Evolutionary conservation across 1,284 basidiomycete species (phyloP).

Genomic region (Marasmius tenuissimus): DNA sequence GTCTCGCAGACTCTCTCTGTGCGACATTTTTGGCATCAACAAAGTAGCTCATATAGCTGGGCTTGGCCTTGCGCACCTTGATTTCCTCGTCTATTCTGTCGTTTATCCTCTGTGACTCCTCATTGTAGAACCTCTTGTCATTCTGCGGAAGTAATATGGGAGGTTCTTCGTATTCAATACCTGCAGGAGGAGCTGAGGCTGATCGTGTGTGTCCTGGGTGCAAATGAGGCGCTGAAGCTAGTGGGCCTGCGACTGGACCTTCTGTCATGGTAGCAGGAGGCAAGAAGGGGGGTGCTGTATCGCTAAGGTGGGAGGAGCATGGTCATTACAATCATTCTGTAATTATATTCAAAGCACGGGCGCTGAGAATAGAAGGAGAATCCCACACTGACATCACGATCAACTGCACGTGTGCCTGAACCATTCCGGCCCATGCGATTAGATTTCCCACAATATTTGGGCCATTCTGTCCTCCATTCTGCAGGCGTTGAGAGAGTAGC

Average conservation of each 20-base stretch:
- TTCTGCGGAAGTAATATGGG: constrained; percentile 11
- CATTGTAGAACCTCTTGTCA: constrained; percentile 22
- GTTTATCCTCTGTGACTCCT: constrained; percentile 54
- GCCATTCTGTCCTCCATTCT: too few relatives aligned
- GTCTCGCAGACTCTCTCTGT: constrained; percentile 57
- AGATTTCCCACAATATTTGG: too few relatives aligned
- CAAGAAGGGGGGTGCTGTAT: background rate
- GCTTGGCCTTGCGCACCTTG: constrained; percentile 41
- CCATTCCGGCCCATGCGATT: too few relatives aligned
- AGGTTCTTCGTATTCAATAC: constrained; percentile 6
- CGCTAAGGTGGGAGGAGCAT: too few relatives aligned
- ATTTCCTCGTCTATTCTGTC: constrained; percentile 71
- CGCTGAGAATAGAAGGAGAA: too few relatives aligned
- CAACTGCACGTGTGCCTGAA: too few relatives aligned
- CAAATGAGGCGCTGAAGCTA: background rate
- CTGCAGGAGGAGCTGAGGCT: constrained; percentile 11
- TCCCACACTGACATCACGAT: too few relatives aligned
- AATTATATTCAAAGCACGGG: too few relatives aligned
- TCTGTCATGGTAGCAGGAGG: background rate
- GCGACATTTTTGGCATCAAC: background rate
- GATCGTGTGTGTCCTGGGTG: constrained; percentile 8
- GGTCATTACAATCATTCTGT: too few relatives aligned
- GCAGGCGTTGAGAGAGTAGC: too few relatives aligned
- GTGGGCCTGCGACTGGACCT: background rate
- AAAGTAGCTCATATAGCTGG: background rate